Conservation (phyloP, 2,329 filamentous ascomycete genomes). For the Verticillium zaregamsianum region DNA sequence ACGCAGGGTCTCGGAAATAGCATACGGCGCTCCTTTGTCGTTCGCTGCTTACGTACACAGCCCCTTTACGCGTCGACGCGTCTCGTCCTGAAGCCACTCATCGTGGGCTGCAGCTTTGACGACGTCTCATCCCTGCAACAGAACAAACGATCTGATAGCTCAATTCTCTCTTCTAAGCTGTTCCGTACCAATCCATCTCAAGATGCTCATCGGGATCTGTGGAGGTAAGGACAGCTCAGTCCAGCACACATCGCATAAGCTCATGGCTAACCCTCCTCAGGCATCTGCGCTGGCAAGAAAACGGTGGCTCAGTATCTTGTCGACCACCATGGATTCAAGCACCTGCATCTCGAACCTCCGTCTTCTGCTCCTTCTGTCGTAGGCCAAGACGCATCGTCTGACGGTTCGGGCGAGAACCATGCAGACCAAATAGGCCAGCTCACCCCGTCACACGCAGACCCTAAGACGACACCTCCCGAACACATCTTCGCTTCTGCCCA, state of each 20-base stretch:
- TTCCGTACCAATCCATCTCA: conserved; percentile 7
- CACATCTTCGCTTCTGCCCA: conserved; percentile 57
- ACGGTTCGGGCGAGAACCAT: background rate
- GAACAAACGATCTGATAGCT: background rate
- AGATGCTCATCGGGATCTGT: conserved; percentile 74
- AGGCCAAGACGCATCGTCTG: background rate
- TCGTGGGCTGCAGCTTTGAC: background rate
- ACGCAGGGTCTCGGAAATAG: background rate
- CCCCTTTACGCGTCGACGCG: conserved; percentile 3
- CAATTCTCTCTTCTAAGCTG: background rate
- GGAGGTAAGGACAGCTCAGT: conserved; percentile 47
- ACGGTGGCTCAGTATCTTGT: conserved; percentile 86
- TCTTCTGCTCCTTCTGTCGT: background rate
- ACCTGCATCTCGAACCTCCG: conserved; percentile 53
- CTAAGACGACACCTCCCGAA: conserved; percentile 7
- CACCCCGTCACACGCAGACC: background rate
- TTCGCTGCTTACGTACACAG: background rate
- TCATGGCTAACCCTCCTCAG: conserved; percentile 37
- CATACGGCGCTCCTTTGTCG: background rate
- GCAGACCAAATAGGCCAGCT: background rate
- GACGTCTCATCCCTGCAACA: background rate
- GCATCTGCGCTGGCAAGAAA: conserved; percentile 89
- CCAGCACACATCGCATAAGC: background rate
- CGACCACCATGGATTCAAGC: conserved; percentile 76
- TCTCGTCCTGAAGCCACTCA: background rate